Base-by-base conservation (phyloP, 1,139 yeast genomes). In the Saccharomyces hybrid region DNA sequence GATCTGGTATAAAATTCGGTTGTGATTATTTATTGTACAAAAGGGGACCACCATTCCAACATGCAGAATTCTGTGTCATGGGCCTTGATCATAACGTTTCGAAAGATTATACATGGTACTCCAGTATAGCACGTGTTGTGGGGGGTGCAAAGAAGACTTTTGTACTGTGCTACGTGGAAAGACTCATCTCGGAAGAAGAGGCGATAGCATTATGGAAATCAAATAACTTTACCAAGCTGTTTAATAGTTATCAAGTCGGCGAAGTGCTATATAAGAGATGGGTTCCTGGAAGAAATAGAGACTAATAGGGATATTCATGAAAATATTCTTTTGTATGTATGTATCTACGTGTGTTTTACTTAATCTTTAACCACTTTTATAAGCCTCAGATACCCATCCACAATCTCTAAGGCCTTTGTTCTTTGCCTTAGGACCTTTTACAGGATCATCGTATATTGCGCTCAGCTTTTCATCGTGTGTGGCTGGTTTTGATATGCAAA, bases 41-140 rank as follows among this genome's bases (percentile, higher is more conserved):
- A 55, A 77, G 93, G 55, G 99, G 99, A 0, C 99, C 99, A 8
- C 97, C 97, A 0, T 90, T 91, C 67, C 81, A 86, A 50, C 99
- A 93, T 68, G 98, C 99, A 0, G 96, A 90, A 64, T 88, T 82
- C 68, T 88, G 95, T 3, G 68, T 83, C 1, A 68, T 79, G 62
- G 75, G 87, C 0, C 61, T 84, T 83, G 75, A 74, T 79, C 57
- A 80, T 28, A 55, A 62, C 5, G 60, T 55, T 14, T 48, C 59
- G 2, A 58, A 61, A 24, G 69, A 67, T 46, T 68, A 67, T 52
- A 67, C 68, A 1, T 67, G 69, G 69, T 68, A 64, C 49, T 65
- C 91, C 1, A 78, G 90, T 1, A 69, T 83, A 28, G 83, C 88
- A 32, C 78, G 99, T 58, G 96, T 93, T 2, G 81, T 88, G 52